These are phyloP conservation scores for Claviceps sp. DNA, from an alignment of 2,329 filamentous ascomycete species.

Conservation along the genomic window DNA sequence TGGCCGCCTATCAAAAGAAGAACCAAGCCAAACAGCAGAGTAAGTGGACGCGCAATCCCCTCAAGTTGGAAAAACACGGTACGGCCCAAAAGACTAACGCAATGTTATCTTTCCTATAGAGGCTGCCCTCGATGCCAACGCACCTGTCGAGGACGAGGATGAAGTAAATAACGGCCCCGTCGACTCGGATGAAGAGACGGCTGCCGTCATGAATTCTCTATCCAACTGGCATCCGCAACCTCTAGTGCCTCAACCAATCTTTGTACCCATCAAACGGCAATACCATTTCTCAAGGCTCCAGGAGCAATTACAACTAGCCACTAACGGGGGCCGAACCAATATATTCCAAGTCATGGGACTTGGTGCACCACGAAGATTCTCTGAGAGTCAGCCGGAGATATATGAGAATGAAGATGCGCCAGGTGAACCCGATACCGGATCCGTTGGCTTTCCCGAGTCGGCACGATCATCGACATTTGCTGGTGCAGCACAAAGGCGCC, in stretches of 20 bases:
- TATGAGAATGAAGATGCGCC: slow-evolving; percentile 40
- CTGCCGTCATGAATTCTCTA: slow-evolving; percentile 73
- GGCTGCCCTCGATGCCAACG: slow-evolving; percentile 87
- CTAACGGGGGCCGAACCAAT: slow-evolving; percentile 50
- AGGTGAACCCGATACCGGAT: slow-evolving; percentile 40
- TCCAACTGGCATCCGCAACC: slow-evolving; percentile 67
- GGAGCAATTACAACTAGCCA: slow-evolving; percentile 53
- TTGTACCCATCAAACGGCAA: slow-evolving; percentile 47
- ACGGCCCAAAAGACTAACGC: neutral
- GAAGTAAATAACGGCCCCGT: slow-evolving; percentile 69
- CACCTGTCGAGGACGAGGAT: slow-evolving; percentile 74
- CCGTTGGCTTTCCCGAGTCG: slow-evolving; percentile 22
- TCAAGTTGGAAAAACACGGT: neutral
- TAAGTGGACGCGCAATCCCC: slow-evolving; percentile 30
- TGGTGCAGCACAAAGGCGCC: slow-evolving; percentile 27
- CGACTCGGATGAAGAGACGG: slow-evolving; percentile 90
- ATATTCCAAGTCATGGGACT: slow-evolving; percentile 49
- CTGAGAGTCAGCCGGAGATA: slow-evolving; percentile 33
- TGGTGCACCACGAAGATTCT: slow-evolving; percentile 37
- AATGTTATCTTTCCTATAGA: slow-evolving; percentile 38
- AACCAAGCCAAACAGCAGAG: slow-evolving; percentile 97
- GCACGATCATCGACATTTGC: slow-evolving; percentile 34
- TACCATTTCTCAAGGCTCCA: slow-evolving; percentile 50
- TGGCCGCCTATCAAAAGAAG: slow-evolving; percentile 87
- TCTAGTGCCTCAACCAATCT: slow-evolving; percentile 51